Conservation (phyloP, 2,329 filamentous ascomycete species). For the Microdochium paspali region DNA sequence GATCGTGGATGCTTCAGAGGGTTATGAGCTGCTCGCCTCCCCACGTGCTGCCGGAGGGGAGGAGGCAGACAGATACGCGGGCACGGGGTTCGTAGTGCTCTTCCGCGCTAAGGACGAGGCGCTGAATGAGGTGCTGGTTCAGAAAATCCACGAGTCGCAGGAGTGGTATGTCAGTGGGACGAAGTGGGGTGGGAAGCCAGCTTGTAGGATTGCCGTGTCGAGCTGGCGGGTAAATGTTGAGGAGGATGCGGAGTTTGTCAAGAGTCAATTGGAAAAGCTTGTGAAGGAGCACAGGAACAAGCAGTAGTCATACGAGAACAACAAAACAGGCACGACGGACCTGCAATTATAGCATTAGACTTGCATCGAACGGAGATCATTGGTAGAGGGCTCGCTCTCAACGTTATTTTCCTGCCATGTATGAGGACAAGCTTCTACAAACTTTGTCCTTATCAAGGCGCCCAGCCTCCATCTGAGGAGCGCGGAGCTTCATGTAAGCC, state of each 20-base stretch:
- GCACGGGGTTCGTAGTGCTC: slow-evolving; percentile 62
- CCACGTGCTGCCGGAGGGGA: slow-evolving; percentile 14
- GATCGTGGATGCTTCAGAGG: slow-evolving; percentile 49
- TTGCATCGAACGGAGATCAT: too few species aligned
- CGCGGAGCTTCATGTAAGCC: too few species aligned
- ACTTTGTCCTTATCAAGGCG: too few species aligned
- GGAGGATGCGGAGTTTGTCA: slow-evolving; percentile 57
- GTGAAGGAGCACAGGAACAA: slow-evolving; percentile 15
- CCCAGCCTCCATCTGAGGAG: too few species aligned
- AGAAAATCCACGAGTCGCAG: slow-evolving; percentile 62
- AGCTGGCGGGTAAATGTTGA: slow-evolving; percentile 72
- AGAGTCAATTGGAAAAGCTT: slow-evolving; percentile 47
- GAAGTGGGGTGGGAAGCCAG: slow-evolving; percentile 62
- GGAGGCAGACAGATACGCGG: slow-evolving; percentile 30
- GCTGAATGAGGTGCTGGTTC: slow-evolving; percentile 58
- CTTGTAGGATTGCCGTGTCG: slow-evolving; percentile 74
- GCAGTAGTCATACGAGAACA: not conserved
- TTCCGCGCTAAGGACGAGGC: slow-evolving; percentile 61
- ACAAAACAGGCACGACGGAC: too few species aligned
- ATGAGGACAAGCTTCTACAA: too few species aligned
- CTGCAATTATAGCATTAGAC: too few species aligned
- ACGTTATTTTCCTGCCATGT: too few species aligned
- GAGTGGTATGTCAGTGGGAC: slow-evolving; percentile 80
- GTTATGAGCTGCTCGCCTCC: slow-evolving; percentile 52
- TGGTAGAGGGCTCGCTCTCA: too few species aligned